Evolutionary conservation across 352 stramenopile species (phyloP), one percentile per base, ranked within the genome.

Genomic region (Globisporangium barbulae): DNA sequence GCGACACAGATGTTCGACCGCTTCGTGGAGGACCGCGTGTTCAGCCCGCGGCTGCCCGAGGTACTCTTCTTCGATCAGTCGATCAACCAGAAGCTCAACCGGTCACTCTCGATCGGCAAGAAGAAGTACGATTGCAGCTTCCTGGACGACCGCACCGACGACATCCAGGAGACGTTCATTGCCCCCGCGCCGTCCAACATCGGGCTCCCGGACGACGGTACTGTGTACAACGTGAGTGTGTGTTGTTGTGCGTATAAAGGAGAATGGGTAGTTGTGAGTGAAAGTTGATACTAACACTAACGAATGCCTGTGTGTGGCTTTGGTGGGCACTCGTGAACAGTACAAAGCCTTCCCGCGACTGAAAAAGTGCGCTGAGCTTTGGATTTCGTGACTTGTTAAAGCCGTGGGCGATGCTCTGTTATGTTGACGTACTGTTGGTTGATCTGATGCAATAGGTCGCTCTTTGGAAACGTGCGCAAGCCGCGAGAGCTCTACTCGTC

Each of bases 41-140:
- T 88, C 52, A 88, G 79, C 61, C 70, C 79, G 21, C 65, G 77
- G 41, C 69, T 91, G 35, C 69, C 83, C 0, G 82, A 94, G 64
- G 85, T 94, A 50, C 54, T 86, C 3, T 94, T 94, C 68, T 94
- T 94, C 53, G 85, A 94, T 49, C 82, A 92, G 63, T 92, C 85
- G 9, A 94, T 94, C 63, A 91, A 89, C 57, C 82, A 91, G 61
- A 94, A 94, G 64, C 80, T 92, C 49, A 94, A 94, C 57, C 83
- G 85, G 5, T 91, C 81, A 12, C 64, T 88, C 39, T 79, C 71
- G 9, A 80, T 92, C 37, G 81, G 81, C 3, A 93, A 91, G 62
- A 91, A 90, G 70, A 94, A 94, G 64, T 83, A 87, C 56, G 83
- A 94, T 61, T 90, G 82, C 67, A 86, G 75, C 52, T 94, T 94